Percentiles rank a stretch among this genome's conserved stretches.
These are phyloP conservation scores for Chalaropsis thielavioides DNA, from an alignment of 2,329 filamentous ascomycete species.

Conservation along the genomic window DNA sequence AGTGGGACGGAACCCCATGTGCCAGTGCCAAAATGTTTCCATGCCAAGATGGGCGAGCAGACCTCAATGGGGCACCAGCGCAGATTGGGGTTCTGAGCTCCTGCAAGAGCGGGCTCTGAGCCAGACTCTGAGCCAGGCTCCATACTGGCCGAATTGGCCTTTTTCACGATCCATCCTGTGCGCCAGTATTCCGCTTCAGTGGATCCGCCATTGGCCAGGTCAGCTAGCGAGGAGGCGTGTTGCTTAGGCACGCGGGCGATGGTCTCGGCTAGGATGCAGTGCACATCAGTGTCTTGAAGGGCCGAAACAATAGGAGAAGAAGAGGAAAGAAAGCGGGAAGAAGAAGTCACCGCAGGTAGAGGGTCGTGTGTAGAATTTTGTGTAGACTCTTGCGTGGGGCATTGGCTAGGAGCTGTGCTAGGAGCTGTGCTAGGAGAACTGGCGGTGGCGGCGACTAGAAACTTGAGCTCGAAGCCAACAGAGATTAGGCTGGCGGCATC, in stretches of 20 bases:
- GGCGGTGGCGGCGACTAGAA: conserved; percentile 22
- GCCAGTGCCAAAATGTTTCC: conserved; percentile 19
- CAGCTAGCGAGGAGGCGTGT: conserved; percentile 22
- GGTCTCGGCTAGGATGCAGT: conserved; percentile 21
- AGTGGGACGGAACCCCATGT: background rate
- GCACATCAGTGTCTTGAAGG: conserved; percentile 19
- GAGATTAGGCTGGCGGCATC: conserved; percentile 9
- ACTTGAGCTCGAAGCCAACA: conserved; percentile 26
- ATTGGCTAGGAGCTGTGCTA: background rate
- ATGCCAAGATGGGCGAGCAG: conserved; percentile 26
- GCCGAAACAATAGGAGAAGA: background rate
- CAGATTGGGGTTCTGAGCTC: conserved; percentile 22
- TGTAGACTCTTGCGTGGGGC: background rate
- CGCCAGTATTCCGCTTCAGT: conserved; percentile 26
- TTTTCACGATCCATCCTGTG: conserved; percentile 29
- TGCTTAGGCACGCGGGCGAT: conserved; percentile 20
- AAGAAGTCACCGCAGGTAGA: background rate
- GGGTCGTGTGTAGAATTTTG: background rate
- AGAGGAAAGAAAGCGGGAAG: background rate
- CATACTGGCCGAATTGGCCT: conserved; percentile 27
- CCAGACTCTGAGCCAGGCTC: conserved; percentile 6
- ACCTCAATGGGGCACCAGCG: conserved; percentile 27
- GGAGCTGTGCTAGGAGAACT: conserved; percentile 10
- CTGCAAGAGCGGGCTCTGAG: conserved; percentile 19
- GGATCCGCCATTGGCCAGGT: conserved; percentile 20